Conservation (phyloP, 768 basidiomycete genomes). For the Amylocystis lapponica region DNA sequence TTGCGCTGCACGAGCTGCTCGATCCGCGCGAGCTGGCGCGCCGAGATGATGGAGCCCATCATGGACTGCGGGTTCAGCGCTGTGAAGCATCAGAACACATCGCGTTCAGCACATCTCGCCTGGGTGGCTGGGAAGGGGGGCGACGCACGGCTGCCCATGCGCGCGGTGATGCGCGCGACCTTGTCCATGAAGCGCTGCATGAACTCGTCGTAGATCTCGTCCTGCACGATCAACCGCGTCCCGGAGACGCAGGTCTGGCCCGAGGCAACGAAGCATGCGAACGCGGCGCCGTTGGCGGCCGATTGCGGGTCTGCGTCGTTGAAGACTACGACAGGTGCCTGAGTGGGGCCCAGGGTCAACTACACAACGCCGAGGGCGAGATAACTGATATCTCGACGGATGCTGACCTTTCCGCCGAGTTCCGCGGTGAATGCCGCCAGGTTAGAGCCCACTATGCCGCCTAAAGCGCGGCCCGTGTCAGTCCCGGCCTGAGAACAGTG, state of each 20-base stretch:
- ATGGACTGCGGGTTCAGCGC: slow-evolving; percentile 64
- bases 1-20: slow-evolving; percentile 47
- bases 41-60: slow-evolving; percentile 80
- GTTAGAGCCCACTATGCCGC: slow-evolving; percentile 68
- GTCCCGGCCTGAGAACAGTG: slow-evolving; percentile 62
- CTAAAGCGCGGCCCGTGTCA: slow-evolving; percentile 66
- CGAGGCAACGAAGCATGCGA: slow-evolving; percentile 80
- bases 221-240: slow-evolving; percentile 75
- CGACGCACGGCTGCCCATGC: slow-evolving; percentile 70
- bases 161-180: slow-evolving; percentile 48
- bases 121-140: not conserved
- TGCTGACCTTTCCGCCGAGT: slow-evolving; percentile 74
- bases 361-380: not conserved
- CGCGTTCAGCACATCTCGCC: not conserved
- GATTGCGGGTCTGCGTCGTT: slow-evolving; percentile 66
- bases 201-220: slow-evolving; percentile 63
- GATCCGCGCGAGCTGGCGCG: slow-evolving; percentile 57
- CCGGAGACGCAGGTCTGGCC: slow-evolving; percentile 92
- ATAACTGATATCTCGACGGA: too few relatives aligned
- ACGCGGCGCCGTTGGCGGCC: slow-evolving; percentile 81
- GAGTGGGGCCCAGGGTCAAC: too few relatives aligned
- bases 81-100: slow-evolving; percentile 21
- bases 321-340: slow-evolving; percentile 81
- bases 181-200: slow-evolving; percentile 58
- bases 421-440: slow-evolving; percentile 76